phyloP scores from a whole-genome alignment of 305 asterid genomes.

The Fraxinus albicans region DNA sequence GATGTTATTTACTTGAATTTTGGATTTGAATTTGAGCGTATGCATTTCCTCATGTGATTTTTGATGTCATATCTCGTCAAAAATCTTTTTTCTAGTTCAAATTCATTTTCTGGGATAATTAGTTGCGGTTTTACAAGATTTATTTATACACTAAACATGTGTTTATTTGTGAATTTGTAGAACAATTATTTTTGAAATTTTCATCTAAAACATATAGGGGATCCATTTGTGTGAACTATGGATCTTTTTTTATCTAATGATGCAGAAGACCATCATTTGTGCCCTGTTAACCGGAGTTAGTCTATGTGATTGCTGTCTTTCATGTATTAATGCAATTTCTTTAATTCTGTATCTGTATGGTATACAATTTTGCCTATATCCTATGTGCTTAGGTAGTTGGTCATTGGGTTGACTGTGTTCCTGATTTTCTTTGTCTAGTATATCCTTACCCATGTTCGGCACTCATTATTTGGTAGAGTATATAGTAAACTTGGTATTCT shows the following conservation, averaged over 20 bases:
- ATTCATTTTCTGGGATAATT: constrained; percentile 17
- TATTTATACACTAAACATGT: neutral
- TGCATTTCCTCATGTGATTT: neutral
- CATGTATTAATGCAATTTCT: neutral
- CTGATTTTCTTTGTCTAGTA: neutral
- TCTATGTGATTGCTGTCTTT: neutral
- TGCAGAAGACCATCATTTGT: neutral
- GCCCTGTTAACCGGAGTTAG: neutral
- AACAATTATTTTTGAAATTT: neutral
- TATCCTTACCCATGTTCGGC: neutral
- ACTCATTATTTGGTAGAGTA: neutral
- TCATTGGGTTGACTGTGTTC: neutral
- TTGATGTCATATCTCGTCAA: neutral
- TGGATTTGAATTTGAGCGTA: neutral
- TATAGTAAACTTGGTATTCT: neutral
- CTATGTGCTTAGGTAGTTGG: neutral
- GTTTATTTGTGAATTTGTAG: neutral
- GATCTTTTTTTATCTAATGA: neutral
- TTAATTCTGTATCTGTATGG: neutral
- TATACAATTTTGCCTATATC: neutral
- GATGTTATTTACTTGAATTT: neutral
- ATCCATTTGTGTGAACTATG: neutral
- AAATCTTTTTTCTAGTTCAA: neutral
- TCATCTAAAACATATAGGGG: neutral
- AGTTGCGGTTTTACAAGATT: constrained; percentile 7